phyloP scores from a whole-genome alignment of 352 stramenopile species.

The Phytophthora megakarya region DNA sequence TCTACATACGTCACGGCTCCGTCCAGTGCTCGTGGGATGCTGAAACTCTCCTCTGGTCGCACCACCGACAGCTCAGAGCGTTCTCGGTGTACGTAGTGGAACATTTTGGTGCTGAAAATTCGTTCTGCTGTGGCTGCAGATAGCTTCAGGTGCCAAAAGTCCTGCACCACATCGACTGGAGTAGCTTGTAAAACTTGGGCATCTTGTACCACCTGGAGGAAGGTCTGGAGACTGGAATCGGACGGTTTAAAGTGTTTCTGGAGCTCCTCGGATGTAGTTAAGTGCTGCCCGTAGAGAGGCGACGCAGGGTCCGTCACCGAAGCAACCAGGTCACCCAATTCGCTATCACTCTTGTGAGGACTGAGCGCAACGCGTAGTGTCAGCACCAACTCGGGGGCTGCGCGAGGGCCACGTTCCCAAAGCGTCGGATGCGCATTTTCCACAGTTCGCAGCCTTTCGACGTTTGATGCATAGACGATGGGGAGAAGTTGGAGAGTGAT shows the following conservation, averaged over 20 bases:
- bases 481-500: neutral
- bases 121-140: constrained; percentile 46
- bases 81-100: constrained; percentile 48
- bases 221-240: constrained; percentile 12
- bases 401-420: constrained; percentile 40
- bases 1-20: constrained; percentile 63
- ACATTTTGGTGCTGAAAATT: constrained; percentile 59
- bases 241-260: constrained; percentile 46
- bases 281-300: constrained; percentile 54
- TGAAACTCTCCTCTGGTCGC: constrained; percentile 43
- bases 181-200: constrained; percentile 7
- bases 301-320: constrained; percentile 56
- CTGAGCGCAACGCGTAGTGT: constrained; percentile 47
- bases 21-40: constrained; percentile 43
- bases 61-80: constrained; percentile 43
- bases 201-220: constrained; percentile 16
- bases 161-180: constrained; percentile 36
- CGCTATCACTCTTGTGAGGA: constrained; percentile 30
- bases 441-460: constrained; percentile 11
- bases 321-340: constrained; percentile 47
- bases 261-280: constrained; percentile 39
- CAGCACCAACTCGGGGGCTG: constrained; percentile 27
- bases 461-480: constrained; percentile 1
- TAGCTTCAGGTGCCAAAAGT: constrained; percentile 57
- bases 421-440: constrained; percentile 22